phyloP scores from a whole-genome alignment of 2,329 filamentous ascomycete genomes.

The Trichoderma arundinaceum region DNA sequence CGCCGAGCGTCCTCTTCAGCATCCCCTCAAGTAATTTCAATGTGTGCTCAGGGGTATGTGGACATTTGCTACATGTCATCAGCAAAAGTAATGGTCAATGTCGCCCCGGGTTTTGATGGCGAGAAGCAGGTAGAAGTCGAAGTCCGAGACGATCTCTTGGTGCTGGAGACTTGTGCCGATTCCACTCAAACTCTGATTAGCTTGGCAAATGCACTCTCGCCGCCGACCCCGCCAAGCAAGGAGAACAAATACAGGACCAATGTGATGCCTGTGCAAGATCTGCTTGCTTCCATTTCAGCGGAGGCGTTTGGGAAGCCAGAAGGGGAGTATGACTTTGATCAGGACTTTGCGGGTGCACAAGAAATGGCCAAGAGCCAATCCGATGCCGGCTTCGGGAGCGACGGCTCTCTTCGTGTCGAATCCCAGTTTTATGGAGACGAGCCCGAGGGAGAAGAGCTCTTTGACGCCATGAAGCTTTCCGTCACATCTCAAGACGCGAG shows the following conservation, averaged over 20 bases:
- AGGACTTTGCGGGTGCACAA: conserved; percentile 63
- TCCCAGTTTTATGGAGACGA: conserved; percentile 57
- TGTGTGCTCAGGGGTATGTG: conserved; percentile 76
- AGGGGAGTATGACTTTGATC: conserved; percentile 66
- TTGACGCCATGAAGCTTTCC: conserved; percentile 52
- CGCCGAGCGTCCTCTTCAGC: conserved; percentile 45
- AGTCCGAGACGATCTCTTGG: conserved; percentile 81
- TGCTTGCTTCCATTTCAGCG: conserved; percentile 87
- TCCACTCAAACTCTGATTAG: conserved; percentile 91
- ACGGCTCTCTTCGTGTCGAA: conserved; percentile 48
- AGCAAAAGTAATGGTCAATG: conserved; percentile 69
- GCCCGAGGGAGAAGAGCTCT: conserved; percentile 53
- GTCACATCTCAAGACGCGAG: conserved; percentile 40
- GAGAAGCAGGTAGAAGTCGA: conserved; percentile 78
- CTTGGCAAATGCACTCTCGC: conserved; percentile 78
- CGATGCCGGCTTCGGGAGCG: conserved; percentile 41
- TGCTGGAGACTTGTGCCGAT: conserved; percentile 94
- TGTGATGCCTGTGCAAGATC: conserved; percentile 82
- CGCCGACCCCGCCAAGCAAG: conserved; percentile 81
- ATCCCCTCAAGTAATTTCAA: conserved; percentile 59
- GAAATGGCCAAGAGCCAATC: conserved; percentile 52
- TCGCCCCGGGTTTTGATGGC: conserved; percentile 59
- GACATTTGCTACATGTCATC: conserved; percentile 87
- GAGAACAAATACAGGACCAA: conserved; percentile 86
- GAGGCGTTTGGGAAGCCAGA: conserved; percentile 75